Base-by-base conservation (phyloP, 2,329 filamentous ascomycete species). In the Pseudocercospora vitis region DNA sequence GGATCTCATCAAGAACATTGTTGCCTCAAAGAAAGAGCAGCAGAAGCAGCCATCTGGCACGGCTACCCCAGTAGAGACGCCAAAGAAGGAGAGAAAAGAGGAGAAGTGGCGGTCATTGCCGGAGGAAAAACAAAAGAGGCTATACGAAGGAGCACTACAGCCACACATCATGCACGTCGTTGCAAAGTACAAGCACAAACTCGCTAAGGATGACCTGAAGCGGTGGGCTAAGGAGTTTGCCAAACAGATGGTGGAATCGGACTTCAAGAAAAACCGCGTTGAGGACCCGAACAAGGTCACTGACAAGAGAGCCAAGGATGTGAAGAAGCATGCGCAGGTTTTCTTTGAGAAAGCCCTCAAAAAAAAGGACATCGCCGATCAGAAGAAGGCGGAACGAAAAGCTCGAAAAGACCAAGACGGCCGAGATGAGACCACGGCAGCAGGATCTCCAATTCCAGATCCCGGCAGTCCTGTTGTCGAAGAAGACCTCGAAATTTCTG, bases 111-210 rank as follows among this genome's bases (percentile, higher is more conserved):
- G 83, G 51, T 80, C 79, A 55, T 70, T 86, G 26, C 78, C 86
- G 1, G 70, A 84, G 62, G 91, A 96, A 61, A 96, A 96, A 73
- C 89, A 94, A 73, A 95, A 91, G 82, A 96, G 90, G 75, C 79
- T 96, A 2, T 97, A 96, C 65, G 91, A 96, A 71, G 91, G 91
- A 68, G 95, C 91, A 48, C 78, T 96, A 5, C 89, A 87, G 67
- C 90, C 90, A 4, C 85, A 90, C 52, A 86, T 97, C 63, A 92
- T 91, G 70, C 81, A 90, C 60, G 86, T 96, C 1, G 82, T 92
- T 66, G 87, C 92, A 71, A 94, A 90, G 65, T 97, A 91, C 71
- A 87, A 86, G 58, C 81, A 91, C 65, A 91, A 90, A 72, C 83
- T 97, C 18, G 88, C 90, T 3, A 91, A 87, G 67, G 91, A 96